Percentiles rank a stretch among this genome's conserved stretches.
Conservation (phyloP, 2,329 filamentous ascomycete genomes). For the Didymella pinodella region DNA sequence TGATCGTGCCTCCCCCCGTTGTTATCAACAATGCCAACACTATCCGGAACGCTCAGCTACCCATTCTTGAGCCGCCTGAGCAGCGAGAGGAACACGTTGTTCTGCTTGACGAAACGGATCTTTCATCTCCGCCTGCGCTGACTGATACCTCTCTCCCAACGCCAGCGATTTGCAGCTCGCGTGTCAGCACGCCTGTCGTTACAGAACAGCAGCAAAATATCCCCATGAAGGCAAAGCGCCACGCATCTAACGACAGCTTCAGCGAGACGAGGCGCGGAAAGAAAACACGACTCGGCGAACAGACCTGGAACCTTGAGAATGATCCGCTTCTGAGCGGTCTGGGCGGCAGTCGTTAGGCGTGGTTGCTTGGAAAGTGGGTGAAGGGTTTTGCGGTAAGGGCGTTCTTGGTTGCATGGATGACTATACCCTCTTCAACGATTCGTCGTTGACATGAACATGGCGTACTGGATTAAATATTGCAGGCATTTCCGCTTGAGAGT, state of each 20-base stretch:
- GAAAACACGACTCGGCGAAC: conserved; percentile 23
- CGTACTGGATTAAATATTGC: neutral
- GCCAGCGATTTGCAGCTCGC: conserved; percentile 31
- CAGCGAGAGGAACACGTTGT: conserved; percentile 10
- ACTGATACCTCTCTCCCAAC: conserved; percentile 40
- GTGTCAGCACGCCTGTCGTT: conserved; percentile 33
- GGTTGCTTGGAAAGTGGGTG: neutral
- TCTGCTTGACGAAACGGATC: conserved; percentile 25
- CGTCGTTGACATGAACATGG: conserved; percentile 5
- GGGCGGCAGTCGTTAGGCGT: neutral
- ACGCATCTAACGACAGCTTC: conserved; percentile 6
- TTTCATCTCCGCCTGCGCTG: conserved; percentile 34
- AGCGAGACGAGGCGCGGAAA: conserved; percentile 23
- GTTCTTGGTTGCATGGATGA: conserved; percentile 1
- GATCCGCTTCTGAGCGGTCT: conserved; percentile 4
- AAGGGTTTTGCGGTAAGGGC: neutral
- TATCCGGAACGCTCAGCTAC: neutral
- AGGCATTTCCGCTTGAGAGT: too few relatives aligned
- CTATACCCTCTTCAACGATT: conserved; percentile 9
- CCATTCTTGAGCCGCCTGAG: neutral
- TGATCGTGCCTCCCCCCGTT: neutral
- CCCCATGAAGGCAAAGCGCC: conserved; percentile 12
- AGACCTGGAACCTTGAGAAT: conserved; percentile 12
- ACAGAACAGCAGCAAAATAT: conserved; percentile 3
- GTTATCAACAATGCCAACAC: neutral